Evolutionary conservation across 345 rosid species (phyloP), one percentile per base, ranked within the genome.

Genomic region (Lepidium sativum): DNA sequence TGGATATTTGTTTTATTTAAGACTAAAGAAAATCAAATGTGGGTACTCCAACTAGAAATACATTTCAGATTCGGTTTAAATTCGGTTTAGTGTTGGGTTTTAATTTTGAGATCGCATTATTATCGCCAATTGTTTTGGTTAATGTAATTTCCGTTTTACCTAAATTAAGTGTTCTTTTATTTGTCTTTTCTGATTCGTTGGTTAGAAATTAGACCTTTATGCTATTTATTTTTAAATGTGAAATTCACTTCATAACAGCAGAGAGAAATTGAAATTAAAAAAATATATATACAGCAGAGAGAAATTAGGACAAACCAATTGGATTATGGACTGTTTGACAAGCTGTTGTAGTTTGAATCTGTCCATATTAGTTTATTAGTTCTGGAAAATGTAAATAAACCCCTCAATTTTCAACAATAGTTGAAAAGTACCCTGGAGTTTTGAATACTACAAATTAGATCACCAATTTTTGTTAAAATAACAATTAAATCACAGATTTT

Each of bases 11-110:
- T 39, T 40, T 38, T 29, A 27, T 11, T 32, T 10, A 4, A 8
- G 43, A 67, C 54, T 9, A 18, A 15, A 53, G 16, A 53, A 21
- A 33, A 14, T 9, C 1, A 10, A 52, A 65, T 14, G 21, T 25
- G 25, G 25, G 40, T n/a, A 32, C 25, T 32, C 14, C 12, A 43
- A 18, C 32, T 34, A 55, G 31, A 67, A n/a, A 47, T 20, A 10
- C 9, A 12, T 55, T 47, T 20, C 7, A 6, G 60, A 59, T 7
- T 68, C 63, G 75, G 67, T 51, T 60, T 4, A 49, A 15, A 16
- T 31, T 18, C 40, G 72, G 73, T 69, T 69, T 60, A 8, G 11
- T 68, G n/a, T 49, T 27, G 9, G 0, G 13, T 25, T 48, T 47
- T 57, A 6, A 2, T 42, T 42, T 32, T 49, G 27, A 39, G 39